Base-by-base conservation (phyloP, 306 rosid genomes). In the Nissolia schottii region DNA sequence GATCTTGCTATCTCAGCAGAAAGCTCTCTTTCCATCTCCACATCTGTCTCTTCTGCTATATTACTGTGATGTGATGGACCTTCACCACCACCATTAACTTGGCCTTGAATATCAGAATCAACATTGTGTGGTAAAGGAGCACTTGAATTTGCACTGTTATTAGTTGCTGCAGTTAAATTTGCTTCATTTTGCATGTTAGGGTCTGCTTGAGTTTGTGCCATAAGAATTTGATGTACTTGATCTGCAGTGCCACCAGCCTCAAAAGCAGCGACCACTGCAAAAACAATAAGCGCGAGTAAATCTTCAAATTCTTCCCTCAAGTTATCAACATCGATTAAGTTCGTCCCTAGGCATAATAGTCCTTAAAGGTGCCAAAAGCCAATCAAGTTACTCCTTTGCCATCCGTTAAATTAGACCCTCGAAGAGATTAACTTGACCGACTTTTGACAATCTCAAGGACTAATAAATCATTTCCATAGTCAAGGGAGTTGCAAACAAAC, bases 181-280 rank as follows among this genome's bases (percentile, higher is more conserved):
- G 58, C 75, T 70, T 65, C 28, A 6, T 14, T 13, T 43, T 43
- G 75, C 64, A 48, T 18, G 54, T 13, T 2, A 22, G 61, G 58
- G 68, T 41, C 48, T 4, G 75, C 45, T 37, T 46, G 85, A 3
- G 81, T 22, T 72, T 67, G 79, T 5, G 84, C 68, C 10, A 85
- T 84, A 76, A 94, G 69, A 22, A 13, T 78, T 10, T n/a, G 78
- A 80, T 86, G 14, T 5, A 80, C 84, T 60, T 89, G 25, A 75
- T 87, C 92, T 63, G 86, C 9, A 45, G 73, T 25, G 71, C 81
- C 85, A 31, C 89, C 87, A 0, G 77, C 81, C 74, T 71, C 82
- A 41, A 86, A 31, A 60, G 94, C 96, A 35, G 89, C 85, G 23
- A 76, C 69, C 70, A 71, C 98, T 94, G 92, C 84, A 77, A 23